Evolutionary conservation across 2,329 filamentous ascomycete species (phyloP).

Genomic region (Macrophomina phaseolina): DNA sequence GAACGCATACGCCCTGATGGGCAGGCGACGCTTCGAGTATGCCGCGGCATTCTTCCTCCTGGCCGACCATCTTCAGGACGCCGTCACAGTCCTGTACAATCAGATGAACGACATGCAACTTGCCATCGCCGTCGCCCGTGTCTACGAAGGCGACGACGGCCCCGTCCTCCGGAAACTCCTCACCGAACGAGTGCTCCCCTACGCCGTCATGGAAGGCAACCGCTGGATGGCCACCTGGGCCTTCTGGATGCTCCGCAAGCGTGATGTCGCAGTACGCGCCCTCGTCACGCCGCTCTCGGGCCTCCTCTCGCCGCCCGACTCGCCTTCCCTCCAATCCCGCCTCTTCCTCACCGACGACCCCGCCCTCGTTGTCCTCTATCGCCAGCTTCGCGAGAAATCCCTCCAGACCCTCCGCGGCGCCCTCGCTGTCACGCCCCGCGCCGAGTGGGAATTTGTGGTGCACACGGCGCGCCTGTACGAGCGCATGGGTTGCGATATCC

Average conservation of each 20-base stretch:
- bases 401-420: conserved; percentile 85
- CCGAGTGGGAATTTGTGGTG: conserved; percentile 88
- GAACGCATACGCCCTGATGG: conserved; percentile 94
- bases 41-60: conserved; percentile 95
- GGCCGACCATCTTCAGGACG: conserved; percentile 82
- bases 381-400: conserved; percentile 80
- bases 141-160: conserved; percentile 85
- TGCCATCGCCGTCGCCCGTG: conserved; percentile 83
- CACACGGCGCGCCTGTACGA: conserved; percentile 85
- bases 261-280: conserved; percentile 82
- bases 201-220: conserved; percentile 82
- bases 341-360: conserved; percentile 91
- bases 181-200: conserved; percentile 76
- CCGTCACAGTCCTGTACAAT: conserved; percentile 82
- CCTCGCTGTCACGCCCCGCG: conserved; percentile 75
- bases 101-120: conserved; percentile 89
- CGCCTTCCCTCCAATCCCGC: conserved; percentile 74
- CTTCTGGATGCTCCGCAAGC: conserved; percentile 85
- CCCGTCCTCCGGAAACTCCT: conserved; percentile 75
- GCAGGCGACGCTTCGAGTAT: conserved; percentile 90
- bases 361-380: conserved; percentile 83
- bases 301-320: conserved; percentile 71
- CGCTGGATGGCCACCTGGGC: conserved; percentile 96
- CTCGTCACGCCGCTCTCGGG: conserved; percentile 80
- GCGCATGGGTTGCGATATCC: conserved; percentile 90